Percentiles rank a stretch among this genome's conserved stretches.
phyloP scores from a whole-genome alignment of 1,284 basidiomycete genomes.

The Cutaneotrichosporon daszewskae region DNA sequence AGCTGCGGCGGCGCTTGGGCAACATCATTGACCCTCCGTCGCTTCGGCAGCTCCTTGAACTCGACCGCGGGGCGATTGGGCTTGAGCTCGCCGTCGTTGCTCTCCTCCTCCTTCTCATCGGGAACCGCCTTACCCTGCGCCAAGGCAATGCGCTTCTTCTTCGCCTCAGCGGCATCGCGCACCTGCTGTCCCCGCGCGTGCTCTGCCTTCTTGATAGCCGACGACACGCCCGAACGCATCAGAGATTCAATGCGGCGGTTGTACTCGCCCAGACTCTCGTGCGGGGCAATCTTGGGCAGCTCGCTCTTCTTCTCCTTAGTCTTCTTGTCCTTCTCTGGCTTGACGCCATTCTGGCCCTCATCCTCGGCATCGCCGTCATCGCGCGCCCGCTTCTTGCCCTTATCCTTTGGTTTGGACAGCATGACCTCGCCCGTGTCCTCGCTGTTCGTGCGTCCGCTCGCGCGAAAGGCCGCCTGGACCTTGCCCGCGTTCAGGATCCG shows the following conservation, averaged over 20 bases:
- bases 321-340: conserved; percentile 4
- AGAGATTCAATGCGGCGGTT: conserved; percentile 43
- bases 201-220: conserved; percentile 42
- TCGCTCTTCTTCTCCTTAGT: conserved; percentile 1
- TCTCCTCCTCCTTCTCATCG: neutral
- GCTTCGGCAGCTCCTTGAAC: conserved; percentile 13
- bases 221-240: conserved; percentile 35
- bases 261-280: conserved; percentile 38
- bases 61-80: conserved; percentile 1
- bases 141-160: conserved; percentile 17
- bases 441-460: conserved; percentile 24
- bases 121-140: conserved; percentile 11
- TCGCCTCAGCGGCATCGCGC: conserved; percentile 20
- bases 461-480: conserved; percentile 34
- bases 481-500: conserved; percentile 39
- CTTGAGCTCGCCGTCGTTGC: neutral
- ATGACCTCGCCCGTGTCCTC: conserved; percentile 37
- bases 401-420: neutral
- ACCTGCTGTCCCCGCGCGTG: conserved; percentile 23
- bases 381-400: neutral
- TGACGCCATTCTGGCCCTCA: neutral
- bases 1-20: conserved; percentile 26
- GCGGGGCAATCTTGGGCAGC: conserved; percentile 23
- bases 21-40: conserved; percentile 21
- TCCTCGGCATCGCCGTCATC: neutral